These are phyloP conservation scores for Fibroporia radiculosa DNA, from an alignment of 768 basidiomycete genomes.

Conservation along the genomic window DNA sequence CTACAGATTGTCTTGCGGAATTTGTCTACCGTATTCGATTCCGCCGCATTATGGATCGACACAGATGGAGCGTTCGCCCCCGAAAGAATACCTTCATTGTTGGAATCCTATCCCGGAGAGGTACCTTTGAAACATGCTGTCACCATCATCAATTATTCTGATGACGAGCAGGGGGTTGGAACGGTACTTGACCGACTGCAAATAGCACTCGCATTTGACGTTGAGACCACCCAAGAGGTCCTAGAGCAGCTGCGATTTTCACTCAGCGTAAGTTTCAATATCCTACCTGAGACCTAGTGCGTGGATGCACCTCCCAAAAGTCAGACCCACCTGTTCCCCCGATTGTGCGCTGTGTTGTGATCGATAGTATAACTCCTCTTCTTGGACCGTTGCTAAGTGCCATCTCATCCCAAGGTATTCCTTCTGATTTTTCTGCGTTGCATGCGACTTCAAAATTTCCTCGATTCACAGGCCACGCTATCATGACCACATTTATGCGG, in stretches of 20 bases:
- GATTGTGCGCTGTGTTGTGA: constrained; percentile 41
- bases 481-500: constrained; percentile 66
- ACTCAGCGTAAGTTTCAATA: constrained; percentile 21
- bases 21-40: constrained; percentile 31
- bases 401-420: constrained; percentile 53
- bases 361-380: constrained; percentile 61
- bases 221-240: constrained; percentile 44
- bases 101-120: constrained; percentile 19
- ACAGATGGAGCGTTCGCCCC: constrained; percentile 60
- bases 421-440: not conserved
- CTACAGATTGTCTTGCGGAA: constrained; percentile 51
- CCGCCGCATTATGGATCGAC: constrained; percentile 61
- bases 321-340: constrained; percentile 3
- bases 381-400: constrained; percentile 56
- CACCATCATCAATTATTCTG: not conserved
- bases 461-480: constrained; percentile 46
- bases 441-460: not conserved
- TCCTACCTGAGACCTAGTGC: not conserved
- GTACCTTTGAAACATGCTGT: constrained; percentile 6
- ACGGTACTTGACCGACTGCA: constrained; percentile 48
- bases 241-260: constrained; percentile 36
- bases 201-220: constrained; percentile 49
- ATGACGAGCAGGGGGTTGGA: constrained; percentile 16
- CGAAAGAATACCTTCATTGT: constrained; percentile 34
- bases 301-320: not conserved